Conservation (phyloP, 345 rosid species). For the Moringa oleifera region DNA sequence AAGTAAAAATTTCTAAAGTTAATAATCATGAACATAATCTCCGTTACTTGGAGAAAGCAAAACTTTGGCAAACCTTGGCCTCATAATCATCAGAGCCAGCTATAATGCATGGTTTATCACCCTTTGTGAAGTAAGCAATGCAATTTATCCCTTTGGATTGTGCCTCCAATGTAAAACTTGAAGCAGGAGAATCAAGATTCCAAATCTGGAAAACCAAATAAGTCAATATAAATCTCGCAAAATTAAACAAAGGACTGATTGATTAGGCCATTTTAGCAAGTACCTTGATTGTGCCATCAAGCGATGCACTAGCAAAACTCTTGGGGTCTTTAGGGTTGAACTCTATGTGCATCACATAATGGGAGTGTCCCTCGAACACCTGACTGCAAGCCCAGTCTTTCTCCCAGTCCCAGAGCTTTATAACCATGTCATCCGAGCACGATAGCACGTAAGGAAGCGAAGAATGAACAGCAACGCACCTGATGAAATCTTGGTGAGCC, state of each 20-base stretch:
- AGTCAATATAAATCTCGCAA: too few species aligned
- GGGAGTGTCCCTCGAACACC: slow-evolving; percentile 98
- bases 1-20: too few species aligned
- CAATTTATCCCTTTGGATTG: slow-evolving; percentile 94
- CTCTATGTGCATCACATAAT: slow-evolving; percentile 99
- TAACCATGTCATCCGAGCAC: slow-evolving; percentile 97
- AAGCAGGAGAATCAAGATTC: slow-evolving; percentile 94
- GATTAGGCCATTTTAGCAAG: too few species aligned
- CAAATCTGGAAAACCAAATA: slow-evolving; percentile 76
- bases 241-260: too few species aligned
- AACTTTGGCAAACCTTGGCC: slow-evolving; percentile 85
- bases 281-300: slow-evolving; percentile 93
- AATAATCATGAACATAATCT: too few species aligned
- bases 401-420: slow-evolving; percentile 99
- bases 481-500: slow-evolving; percentile 94
- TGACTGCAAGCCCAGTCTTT: slow-evolving; percentile 91
- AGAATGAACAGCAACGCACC: slow-evolving; percentile 94
- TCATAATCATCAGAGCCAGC: slow-evolving; percentile 94
- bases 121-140: slow-evolving; percentile 89
- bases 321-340: slow-evolving; percentile 88
- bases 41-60: too few species aligned
- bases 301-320: slow-evolving; percentile 97
- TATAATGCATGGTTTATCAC: slow-evolving; percentile 83
- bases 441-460: slow-evolving; percentile 87
- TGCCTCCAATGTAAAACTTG: slow-evolving; percentile 90